phyloP scores from a whole-genome alignment of 768 basidiomycete species.

The Trichaptum fuscoviolaceum region DNA sequence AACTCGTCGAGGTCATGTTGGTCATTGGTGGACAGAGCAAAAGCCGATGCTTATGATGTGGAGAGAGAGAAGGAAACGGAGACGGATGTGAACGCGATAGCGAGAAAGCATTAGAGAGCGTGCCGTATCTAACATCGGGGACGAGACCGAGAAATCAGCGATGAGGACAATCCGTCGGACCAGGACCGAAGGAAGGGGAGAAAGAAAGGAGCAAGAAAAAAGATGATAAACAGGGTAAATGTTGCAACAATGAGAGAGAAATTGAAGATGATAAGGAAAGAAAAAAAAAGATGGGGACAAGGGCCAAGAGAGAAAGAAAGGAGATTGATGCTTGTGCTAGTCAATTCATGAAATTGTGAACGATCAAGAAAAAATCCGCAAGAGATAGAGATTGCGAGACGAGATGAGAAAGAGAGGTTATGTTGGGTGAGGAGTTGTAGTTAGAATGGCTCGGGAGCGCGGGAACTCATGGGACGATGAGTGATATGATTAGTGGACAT shows the following conservation, averaged over 20 bases:
- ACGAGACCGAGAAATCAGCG: constrained; percentile 9
- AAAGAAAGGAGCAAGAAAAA: constrained; percentile 9
- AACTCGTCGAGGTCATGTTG: constrained; percentile 8
- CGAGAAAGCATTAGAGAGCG: constrained; percentile 3
- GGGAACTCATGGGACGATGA: not conserved
- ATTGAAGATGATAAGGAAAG: constrained; percentile 4
- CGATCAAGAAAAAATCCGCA: constrained; percentile 10
- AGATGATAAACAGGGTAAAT: constrained; percentile 2
- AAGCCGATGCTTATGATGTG: constrained; percentile 7
- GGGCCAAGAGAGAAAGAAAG: constrained; percentile 6
- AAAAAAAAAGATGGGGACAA: constrained; percentile 5
- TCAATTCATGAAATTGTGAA: constrained; percentile 4
- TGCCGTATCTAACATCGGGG: constrained; percentile 8
- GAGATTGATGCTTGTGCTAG: constrained; percentile 7
- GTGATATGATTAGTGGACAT: not conserved
- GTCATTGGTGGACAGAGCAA: constrained; percentile 4
- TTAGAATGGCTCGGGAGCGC: constrained; percentile 6
- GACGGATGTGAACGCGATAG: constrained; percentile 11
- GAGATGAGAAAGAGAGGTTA: not conserved
- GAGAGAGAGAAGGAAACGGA: constrained; percentile 9
- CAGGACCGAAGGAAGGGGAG: constrained; percentile 10
- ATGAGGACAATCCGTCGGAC: constrained; percentile 6
- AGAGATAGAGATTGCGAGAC: constrained; percentile 7
- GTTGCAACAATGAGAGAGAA: constrained; percentile 5
- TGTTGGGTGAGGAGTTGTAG: constrained; percentile 13